Evolutionary conservation across 78 protist species (phyloP).

Genomic region (Chrysochromulina tobinii): DNA sequence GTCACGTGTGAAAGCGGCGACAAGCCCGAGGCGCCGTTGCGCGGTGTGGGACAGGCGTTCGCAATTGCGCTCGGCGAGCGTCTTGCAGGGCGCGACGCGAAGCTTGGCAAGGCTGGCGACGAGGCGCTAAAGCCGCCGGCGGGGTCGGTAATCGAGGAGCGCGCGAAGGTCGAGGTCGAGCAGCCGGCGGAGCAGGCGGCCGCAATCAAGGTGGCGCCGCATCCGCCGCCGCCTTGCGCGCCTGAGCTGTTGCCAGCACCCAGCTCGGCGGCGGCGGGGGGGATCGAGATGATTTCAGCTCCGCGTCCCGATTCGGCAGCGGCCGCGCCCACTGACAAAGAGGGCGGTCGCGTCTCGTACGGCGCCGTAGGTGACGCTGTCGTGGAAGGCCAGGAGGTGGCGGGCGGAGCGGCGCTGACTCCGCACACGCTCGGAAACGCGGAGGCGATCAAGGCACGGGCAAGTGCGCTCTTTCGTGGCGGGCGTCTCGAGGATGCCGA

Average conservation of each 20-base stretch:
- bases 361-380: background rate
- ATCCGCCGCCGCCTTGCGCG: too few species aligned
- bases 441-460: too few species aligned
- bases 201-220: too few species aligned
- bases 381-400: background rate
- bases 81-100: background rate
- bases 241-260: background rate
- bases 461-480: too few species aligned
- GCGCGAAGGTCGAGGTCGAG: background rate
- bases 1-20: background rate
- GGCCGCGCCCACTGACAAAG: background rate
- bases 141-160: background rate
- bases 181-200: background rate
- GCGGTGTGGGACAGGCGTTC: background rate
- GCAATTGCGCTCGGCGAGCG: background rate
- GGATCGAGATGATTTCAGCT: background rate
- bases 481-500: too few species aligned
- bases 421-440: too few species aligned
- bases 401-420: background rate
- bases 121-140: background rate
- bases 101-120: background rate
- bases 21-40: background rate
- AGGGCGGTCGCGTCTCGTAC: too few species aligned
- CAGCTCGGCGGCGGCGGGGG: background rate
- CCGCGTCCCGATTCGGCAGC: background rate